Percentiles rank a stretch among this genome's conserved stretches.
These are phyloP conservation scores for Boletus coccyginus DNA, from an alignment of 768 basidiomycete species.

Conservation along the genomic window DNA sequence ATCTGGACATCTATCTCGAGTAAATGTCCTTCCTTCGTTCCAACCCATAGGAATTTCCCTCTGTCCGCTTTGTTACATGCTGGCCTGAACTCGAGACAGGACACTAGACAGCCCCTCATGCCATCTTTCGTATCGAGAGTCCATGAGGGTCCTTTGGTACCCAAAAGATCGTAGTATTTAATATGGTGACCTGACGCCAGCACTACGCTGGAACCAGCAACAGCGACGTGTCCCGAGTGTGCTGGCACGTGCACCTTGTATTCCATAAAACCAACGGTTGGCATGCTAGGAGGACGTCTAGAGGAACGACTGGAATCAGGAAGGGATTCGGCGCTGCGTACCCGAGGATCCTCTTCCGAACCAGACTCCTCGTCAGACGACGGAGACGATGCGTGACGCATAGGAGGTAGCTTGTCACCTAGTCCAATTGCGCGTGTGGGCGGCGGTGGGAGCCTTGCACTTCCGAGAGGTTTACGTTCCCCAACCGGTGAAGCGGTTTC, in stretches of 20 bases:
- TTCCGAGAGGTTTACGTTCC: slow-evolving; percentile 28
- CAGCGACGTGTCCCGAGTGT: slow-evolving; percentile 50
- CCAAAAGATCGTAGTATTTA: slow-evolving; percentile 58
- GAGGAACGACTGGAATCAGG: slow-evolving; percentile 72
- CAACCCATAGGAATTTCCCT: slow-evolving; percentile 76
- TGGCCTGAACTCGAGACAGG: slow-evolving; percentile 75
- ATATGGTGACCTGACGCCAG: slow-evolving; percentile 59
- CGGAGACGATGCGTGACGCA: slow-evolving; percentile 45
- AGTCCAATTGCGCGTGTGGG: slow-evolving; percentile 70
- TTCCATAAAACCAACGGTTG: slow-evolving; percentile 36
- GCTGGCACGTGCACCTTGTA: slow-evolving; percentile 54
- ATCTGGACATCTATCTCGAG: slow-evolving; percentile 76
- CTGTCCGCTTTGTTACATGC: slow-evolving; percentile 42
- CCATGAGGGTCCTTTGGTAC: slow-evolving; percentile 44
- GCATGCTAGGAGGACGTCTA: slow-evolving; percentile 42
- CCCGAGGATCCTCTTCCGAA: slow-evolving; percentile 56
- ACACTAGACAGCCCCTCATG: slow-evolving; percentile 67
- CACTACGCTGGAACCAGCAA: slow-evolving; percentile 57
- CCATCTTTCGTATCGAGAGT: slow-evolving; percentile 62
- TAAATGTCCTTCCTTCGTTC: slow-evolving; percentile 87
- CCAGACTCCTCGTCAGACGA: slow-evolving; percentile 53
- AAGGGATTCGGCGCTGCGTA: slow-evolving; percentile 48
- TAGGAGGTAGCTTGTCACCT: slow-evolving; percentile 67
- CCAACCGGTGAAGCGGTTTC: slow-evolving; percentile 22
- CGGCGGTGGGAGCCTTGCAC: slow-evolving; percentile 58